Conservation (phyloP, 805 yeast genomes). For the Saturnispora galanensis region DNA sequence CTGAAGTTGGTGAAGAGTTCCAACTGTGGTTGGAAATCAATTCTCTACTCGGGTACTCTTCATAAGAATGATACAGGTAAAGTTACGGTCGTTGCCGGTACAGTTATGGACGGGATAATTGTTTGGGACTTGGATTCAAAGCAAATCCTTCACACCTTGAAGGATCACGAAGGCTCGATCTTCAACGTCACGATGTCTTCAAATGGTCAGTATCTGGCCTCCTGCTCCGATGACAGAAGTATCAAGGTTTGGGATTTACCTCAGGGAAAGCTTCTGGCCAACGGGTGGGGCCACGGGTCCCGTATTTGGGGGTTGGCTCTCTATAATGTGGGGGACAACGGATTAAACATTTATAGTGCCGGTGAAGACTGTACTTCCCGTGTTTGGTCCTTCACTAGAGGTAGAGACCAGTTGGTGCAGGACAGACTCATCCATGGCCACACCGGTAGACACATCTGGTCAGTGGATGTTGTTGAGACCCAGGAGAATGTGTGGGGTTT, state of each 20-base stretch:
- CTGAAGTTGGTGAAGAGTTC: constrained; percentile 23
- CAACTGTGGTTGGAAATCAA: constrained; percentile 62
- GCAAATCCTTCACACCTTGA: constrained; percentile 42
- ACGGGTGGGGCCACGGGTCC: constrained; percentile 96
- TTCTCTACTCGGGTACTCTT: constrained; percentile 80
- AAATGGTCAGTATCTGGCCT: constrained; percentile 46
- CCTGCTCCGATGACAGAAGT: constrained; percentile 93
- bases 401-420: constrained; percentile 30
- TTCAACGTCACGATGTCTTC: constrained; percentile 64
- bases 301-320: constrained; percentile 82
- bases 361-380: constrained; percentile 86
- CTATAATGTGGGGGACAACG: constrained; percentile 23
- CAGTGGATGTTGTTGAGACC: constrained; percentile 45
- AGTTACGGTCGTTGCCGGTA: constrained; percentile 73
- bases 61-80: constrained; percentile 29
- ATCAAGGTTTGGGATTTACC: constrained; percentile 62
- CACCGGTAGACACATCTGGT: constrained; percentile 83
- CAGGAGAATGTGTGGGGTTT: constrained; percentile 37
- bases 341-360: constrained; percentile 43
- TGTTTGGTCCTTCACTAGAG: constrained; percentile 48
- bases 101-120: constrained; percentile 81
- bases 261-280: constrained; percentile 50
- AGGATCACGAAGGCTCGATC: constrained; percentile 85
- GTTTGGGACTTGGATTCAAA: constrained; percentile 54
- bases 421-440: constrained; percentile 54